These are phyloP conservation scores for Emergomyces orientalis DNA, from an alignment of 2,329 filamentous ascomycete species.

Conservation along the genomic window DNA sequence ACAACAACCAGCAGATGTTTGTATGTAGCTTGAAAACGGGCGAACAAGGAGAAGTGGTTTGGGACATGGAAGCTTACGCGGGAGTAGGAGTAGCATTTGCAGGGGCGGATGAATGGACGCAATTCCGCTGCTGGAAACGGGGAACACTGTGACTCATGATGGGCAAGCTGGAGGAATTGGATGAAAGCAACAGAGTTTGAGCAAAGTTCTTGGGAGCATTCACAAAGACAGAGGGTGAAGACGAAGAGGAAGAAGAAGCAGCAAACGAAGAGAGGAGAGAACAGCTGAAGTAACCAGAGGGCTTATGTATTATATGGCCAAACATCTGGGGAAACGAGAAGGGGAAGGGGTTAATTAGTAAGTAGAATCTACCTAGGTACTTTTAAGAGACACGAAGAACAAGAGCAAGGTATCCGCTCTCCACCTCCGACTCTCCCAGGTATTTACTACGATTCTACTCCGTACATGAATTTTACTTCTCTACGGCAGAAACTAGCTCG, in stretches of 20 bases:
- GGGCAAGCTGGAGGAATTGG: background rate
- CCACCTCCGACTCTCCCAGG: too few species aligned
- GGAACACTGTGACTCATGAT: constrained; percentile 13
- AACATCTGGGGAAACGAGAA: background rate
- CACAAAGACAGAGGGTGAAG: constrained; percentile 1
- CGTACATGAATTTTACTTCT: background rate
- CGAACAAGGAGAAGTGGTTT: background rate
- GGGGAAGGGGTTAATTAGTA: background rate
- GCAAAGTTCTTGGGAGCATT: background rate
- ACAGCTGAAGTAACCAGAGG: background rate
- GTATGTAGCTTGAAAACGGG: background rate
- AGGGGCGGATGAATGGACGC: constrained; percentile 29
- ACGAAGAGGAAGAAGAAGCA: background rate
- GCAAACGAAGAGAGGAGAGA: background rate
- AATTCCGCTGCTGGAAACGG: constrained; percentile 27
- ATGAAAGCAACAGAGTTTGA: background rate
- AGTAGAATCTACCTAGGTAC: background rate
- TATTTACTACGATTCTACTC: too few species aligned
- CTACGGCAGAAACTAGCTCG: background rate
- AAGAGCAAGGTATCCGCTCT: too few species aligned
- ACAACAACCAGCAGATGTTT: background rate
- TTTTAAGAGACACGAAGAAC: too few species aligned
- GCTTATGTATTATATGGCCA: constrained; percentile 5
- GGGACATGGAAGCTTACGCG: constrained; percentile 21
- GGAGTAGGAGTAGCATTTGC: constrained; percentile 27